Evolutionary conservation across 164 flowering plant genomes (phyloP).

Genomic region (Stephania japonica): DNA sequence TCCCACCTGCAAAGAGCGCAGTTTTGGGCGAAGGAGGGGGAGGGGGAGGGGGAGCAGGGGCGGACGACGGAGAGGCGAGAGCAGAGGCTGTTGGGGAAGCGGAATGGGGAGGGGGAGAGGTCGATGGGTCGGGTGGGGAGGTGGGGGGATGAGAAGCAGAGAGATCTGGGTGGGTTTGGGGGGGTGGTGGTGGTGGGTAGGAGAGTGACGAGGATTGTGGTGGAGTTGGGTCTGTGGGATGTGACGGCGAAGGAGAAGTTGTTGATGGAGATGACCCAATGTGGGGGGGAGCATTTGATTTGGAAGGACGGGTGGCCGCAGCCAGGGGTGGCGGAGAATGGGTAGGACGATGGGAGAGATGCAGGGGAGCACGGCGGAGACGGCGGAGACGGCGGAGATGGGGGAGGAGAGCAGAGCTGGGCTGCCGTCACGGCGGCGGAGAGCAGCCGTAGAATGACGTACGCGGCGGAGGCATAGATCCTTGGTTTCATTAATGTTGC

Average conservation of each 20-base stretch:
- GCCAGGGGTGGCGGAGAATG: conserved; percentile 52
- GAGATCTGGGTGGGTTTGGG: conserved; percentile 39
- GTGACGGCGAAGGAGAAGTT: conserved; percentile 44
- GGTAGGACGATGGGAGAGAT: conserved; percentile 39
- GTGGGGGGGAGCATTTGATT: conserved; percentile 42
- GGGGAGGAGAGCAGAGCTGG: background rate
- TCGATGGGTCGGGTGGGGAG: conserved; percentile 35
- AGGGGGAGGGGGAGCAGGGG: conserved; percentile 31
- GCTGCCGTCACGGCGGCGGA: background rate
- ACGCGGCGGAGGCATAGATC: background rate
- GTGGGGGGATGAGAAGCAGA: conserved; percentile 16
- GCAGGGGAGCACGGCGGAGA: conserved; percentile 33
- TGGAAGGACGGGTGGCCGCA: conserved; percentile 80
- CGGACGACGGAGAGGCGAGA: conserved; percentile 45
- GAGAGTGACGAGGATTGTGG: background rate
- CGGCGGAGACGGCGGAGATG: background rate
- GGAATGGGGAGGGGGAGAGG: conserved; percentile 51
- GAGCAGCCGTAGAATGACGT: background rate
- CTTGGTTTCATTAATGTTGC: background rate
- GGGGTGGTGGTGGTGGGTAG: background rate
- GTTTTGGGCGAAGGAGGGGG: conserved; percentile 29
- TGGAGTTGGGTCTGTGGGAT: conserved; percentile 30
- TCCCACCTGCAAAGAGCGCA: conserved; percentile 52
- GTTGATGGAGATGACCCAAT: conserved; percentile 50
- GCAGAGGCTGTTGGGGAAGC: conserved; percentile 50